Evolutionary conservation across 345 rosid genomes (phyloP).

Genomic region (Ceriops zippeliana): DNA sequence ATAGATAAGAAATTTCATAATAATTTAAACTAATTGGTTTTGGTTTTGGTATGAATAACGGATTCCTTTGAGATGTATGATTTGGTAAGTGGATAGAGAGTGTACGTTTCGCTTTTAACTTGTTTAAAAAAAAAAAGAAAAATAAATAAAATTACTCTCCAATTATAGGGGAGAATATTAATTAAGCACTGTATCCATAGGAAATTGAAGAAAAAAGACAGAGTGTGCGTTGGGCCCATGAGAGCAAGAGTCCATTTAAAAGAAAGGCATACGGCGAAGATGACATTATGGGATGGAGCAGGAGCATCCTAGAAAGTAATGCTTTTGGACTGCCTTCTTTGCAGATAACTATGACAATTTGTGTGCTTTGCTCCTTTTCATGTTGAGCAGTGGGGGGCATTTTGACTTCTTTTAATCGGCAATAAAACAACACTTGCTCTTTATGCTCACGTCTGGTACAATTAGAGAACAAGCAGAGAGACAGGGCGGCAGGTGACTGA

Average conservation of each 20-base stretch:
- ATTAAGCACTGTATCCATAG: too few relatives aligned
- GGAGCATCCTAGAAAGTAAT: constrained; percentile 25
- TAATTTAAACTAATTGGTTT: too few relatives aligned
- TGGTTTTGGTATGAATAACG: too few relatives aligned
- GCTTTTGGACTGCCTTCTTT: neutral
- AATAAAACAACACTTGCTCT: constrained; percentile 21
- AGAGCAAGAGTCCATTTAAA: neutral
- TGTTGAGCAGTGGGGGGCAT: constrained; percentile 8
- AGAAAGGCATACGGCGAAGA: neutral
- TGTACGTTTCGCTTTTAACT: too few relatives aligned
- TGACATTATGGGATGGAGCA: constrained; percentile 22
- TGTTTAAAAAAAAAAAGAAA: too few relatives aligned
- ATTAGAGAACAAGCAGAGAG: neutral
- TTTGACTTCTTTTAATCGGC: neutral
- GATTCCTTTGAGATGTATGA: too few relatives aligned
- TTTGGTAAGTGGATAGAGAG: too few relatives aligned
- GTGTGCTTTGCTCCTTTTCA: neutral
- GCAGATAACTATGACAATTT: neutral
- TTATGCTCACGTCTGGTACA: neutral
- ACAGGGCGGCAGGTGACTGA: neutral
- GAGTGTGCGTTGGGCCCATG: neutral
- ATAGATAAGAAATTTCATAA: too few relatives aligned
- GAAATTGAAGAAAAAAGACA: neutral
- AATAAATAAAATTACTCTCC: too few relatives aligned
- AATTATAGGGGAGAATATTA: too few relatives aligned